Conservation (phyloP, 805 yeast species). For the Candida glaebosa region DNA sequence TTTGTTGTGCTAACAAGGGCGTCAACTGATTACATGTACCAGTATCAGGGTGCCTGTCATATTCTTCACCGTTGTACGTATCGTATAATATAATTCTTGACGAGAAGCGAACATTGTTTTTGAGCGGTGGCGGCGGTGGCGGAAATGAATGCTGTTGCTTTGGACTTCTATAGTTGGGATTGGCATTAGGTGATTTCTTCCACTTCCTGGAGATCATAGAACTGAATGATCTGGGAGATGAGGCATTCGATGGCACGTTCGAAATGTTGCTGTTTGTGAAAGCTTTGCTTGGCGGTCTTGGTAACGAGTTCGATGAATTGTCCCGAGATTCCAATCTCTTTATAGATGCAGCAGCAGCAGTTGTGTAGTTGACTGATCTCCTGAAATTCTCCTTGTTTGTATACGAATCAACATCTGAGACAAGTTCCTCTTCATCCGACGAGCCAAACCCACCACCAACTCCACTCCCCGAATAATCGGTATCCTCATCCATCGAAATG, state of each 20-base stretch:
- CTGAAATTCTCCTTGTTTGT: constrained; percentile 4
- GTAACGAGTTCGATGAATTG: constrained; percentile 9
- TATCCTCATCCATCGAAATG: constrained; percentile 33
- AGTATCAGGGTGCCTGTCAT: constrained; percentile 88
- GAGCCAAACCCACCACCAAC: constrained; percentile 40
- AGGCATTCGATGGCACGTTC: constrained; percentile 18
- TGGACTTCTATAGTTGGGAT: constrained; percentile 3
- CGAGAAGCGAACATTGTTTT: constrained; percentile 57
- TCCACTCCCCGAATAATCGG: constrained; percentile 21
- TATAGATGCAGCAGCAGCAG: neutral
- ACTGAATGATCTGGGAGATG: constrained; percentile 32
- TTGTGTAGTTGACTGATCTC: constrained; percentile 2
- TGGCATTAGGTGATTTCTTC: constrained; percentile 17
- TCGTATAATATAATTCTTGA: constrained; percentile 80
- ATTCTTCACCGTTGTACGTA: constrained; percentile 77
- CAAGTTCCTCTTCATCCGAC: constrained; percentile 8
- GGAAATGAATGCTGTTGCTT: neutral
- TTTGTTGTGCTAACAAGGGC: constrained; percentile 79
- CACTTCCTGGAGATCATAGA: constrained; percentile 27
- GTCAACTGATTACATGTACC: constrained; percentile 92
- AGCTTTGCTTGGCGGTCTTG: constrained; percentile 15
- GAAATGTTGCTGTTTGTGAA: constrained; percentile 31
- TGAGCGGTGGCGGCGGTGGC: constrained; percentile 5
- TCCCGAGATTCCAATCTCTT: constrained; percentile 5
- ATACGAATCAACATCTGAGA: constrained; percentile 6